A percentile compares a stretch with the other conserved stretches of the same genome.
Evolutionary conservation across 352 stramenopile genomes (phyloP).

Genomic region (Pythium insidiosum): DNA sequence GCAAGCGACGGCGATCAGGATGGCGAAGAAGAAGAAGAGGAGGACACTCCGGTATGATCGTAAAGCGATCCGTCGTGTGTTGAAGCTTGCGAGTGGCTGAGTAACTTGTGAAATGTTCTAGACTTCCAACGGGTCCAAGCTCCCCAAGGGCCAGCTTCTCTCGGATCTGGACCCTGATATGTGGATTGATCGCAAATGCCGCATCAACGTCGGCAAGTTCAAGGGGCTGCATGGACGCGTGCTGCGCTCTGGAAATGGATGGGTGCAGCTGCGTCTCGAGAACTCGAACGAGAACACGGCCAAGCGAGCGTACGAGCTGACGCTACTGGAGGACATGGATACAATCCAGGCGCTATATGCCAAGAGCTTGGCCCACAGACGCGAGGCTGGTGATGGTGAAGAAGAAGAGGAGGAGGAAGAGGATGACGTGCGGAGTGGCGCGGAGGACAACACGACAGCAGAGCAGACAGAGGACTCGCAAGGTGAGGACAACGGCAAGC

Average conservation of each 20-base stretch:
- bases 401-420: conserved; percentile 36
- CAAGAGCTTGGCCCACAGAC: conserved; percentile 54
- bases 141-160: conserved; percentile 51
- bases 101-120: too few species aligned
- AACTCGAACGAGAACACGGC: conserved; percentile 83
- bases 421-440: conserved; percentile 47
- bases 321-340: conserved; percentile 74
- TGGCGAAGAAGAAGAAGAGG: conserved; percentile 28
- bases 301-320: conserved; percentile 84
- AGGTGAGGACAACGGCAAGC: conserved; percentile 64
- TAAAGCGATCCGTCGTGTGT: too few species aligned
- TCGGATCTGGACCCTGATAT: conserved; percentile 80
- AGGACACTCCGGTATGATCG: conserved; percentile 14
- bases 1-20: too few species aligned
- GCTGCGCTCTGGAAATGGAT: conserved; percentile 80
- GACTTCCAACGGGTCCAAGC: too few species aligned
- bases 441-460: conserved; percentile 34
- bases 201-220: conserved; percentile 87
- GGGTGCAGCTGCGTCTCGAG: conserved; percentile 76
- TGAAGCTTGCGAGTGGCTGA: too few species aligned
- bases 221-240: conserved; percentile 68
- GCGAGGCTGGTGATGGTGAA: conserved; percentile 22
- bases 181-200: conserved; percentile 82
- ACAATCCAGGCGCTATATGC: conserved; percentile 71
- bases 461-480: conserved; percentile 76